These are phyloP conservation scores for Aspergillus nanangensis DNA, from an alignment of 495 filamentous ascomycete genomes.

Conservation along the genomic window DNA sequence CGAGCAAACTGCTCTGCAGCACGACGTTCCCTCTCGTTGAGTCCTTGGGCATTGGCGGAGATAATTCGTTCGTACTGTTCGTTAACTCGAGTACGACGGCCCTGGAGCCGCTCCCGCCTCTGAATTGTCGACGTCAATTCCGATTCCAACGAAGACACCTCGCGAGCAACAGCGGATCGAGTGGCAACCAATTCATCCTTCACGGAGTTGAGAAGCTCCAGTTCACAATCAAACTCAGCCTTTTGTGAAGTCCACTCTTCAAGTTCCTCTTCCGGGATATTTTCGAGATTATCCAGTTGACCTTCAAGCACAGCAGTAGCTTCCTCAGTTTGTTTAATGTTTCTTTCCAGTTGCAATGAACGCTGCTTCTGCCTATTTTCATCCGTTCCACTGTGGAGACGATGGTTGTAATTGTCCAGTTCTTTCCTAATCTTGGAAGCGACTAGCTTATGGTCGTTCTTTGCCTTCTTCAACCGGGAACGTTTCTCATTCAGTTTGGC, in stretches of 20 bases:
- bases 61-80: constrained; percentile 74
- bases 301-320: constrained; percentile 54
- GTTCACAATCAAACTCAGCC: constrained; percentile 56
- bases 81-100: constrained; percentile 70
- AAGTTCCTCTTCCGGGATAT: constrained; percentile 63
- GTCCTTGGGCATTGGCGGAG: constrained; percentile 68
- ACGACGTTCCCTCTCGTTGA: constrained; percentile 70
- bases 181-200: constrained; percentile 56
- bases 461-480: constrained; percentile 65
- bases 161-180: constrained; percentile 59
- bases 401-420: constrained; percentile 68
- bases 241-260: constrained; percentile 58
- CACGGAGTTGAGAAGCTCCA: constrained; percentile 55
- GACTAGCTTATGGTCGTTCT: constrained; percentile 74
- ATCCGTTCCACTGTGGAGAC: constrained; percentile 65
- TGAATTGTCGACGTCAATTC: constrained; percentile 65
- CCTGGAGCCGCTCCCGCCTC: constrained; percentile 72
- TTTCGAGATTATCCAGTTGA: constrained; percentile 63
- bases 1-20: constrained; percentile 62
- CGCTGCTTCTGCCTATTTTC: constrained; percentile 83
- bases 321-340: constrained; percentile 80
- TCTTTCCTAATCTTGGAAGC: constrained; percentile 71
- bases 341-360: constrained; percentile 69
- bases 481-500: constrained; percentile 73
- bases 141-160: constrained; percentile 58